phyloP scores from a whole-genome alignment of 2,329 filamentous ascomycete genomes.

The Xylaria sp. region DNA sequence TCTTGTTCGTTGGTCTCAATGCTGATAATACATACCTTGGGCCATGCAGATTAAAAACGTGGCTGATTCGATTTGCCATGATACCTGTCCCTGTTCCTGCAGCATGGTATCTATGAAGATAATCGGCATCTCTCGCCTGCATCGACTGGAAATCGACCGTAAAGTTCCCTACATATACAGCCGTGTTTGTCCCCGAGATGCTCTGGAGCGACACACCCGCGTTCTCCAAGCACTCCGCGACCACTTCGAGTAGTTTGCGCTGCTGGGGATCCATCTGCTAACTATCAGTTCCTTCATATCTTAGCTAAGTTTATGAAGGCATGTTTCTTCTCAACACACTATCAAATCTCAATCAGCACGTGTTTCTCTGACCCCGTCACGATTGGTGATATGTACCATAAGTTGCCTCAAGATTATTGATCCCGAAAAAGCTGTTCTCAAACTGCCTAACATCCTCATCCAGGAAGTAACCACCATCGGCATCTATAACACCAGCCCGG shows the following conservation, averaged over 20 bases:
- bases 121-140: slow-evolving; percentile 41
- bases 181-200: slow-evolving; percentile 29
- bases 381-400: background rate
- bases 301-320: background rate
- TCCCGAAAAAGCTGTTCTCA: slow-evolving; percentile 15
- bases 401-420: slow-evolving; percentile 29
- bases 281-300: background rate
- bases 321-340: background rate
- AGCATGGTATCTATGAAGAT: slow-evolving; percentile 41
- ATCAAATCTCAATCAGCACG: background rate
- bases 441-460: slow-evolving; percentile 29
- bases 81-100: slow-evolving; percentile 43
- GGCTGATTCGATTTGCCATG: background rate
- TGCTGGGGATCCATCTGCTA: slow-evolving; percentile 47
- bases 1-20: too few species aligned
- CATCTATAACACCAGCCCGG: slow-evolving; percentile 25
- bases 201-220: slow-evolving; percentile 32
- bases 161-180: slow-evolving; percentile 46
- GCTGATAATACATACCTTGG: slow-evolving; percentile 48
- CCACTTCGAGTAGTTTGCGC: slow-evolving; percentile 50
- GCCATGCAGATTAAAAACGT: slow-evolving; percentile 41
- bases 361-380: too few species aligned
- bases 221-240: slow-evolving; percentile 49
- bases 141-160: slow-evolving; percentile 40
- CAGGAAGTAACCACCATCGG: slow-evolving; percentile 47